Base-by-base conservation (phyloP, 345 rosid species). In the Kandelia obovata region DNA sequence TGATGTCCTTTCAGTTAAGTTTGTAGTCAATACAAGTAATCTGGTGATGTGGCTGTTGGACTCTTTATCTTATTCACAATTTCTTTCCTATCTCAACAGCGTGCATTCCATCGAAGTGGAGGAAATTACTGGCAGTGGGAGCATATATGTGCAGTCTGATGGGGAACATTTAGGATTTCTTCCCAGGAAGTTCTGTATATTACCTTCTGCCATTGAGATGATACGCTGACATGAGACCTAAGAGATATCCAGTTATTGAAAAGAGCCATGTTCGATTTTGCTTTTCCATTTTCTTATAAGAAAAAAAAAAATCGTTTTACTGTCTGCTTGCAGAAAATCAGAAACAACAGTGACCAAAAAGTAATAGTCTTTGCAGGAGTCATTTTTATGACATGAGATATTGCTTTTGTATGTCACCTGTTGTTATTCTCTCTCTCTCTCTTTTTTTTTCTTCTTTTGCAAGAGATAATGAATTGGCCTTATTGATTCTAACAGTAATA, bases 81-180 rank as follows among this genome's bases (percentile, higher is more conserved):
- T 66, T 11, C 51, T 11, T 52, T 70, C 23, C 62, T 53, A 32
- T 66, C 63, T 67, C 76, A 56, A 56, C 87, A 95, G 99, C 23
- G 92, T 81, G 53, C 76, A 67, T 62, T 85, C 96, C 7, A 85
- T 95, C 28, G 94, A 92, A 83, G 88, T 95, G 63, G 86, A 88
- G 69, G 88, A 89, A 69, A 73, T 89, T 58, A 78, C 91, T 32
- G 84, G 84, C 27, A 67, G 81, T 53, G 84, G 83, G 58, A 72
- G 71, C 73, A 82, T 92, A 70, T 95, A 73, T 67, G 85, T 95
- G 63, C 99, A 95, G 72, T 95, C 98, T 25, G 99, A 95, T 70
- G 99, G 99, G 56, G 98, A 95, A 65, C 78, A 87, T 77, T 77
- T 95, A 67, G 99, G 99, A 32, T 90, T 85, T 69, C 91, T 92